phyloP scores from a whole-genome alignment of 176 grass and related monocot species.

The Puya raimondii region DNA sequence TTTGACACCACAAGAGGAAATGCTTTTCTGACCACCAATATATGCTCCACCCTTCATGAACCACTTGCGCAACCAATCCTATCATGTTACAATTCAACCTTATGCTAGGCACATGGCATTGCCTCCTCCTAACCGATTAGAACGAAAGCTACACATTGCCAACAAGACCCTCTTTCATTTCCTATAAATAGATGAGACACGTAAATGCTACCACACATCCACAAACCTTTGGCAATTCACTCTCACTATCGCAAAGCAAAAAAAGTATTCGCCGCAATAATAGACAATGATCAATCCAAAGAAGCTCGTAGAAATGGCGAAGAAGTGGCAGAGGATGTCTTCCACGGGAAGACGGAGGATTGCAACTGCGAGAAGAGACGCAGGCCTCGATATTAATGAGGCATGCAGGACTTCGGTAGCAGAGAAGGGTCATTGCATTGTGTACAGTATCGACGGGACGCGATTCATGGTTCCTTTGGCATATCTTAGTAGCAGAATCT shows the following conservation, averaged over 20 bases:
- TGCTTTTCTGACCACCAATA: background rate
- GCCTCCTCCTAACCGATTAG: background rate
- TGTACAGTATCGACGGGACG: conserved; percentile 39
- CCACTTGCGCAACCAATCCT: background rate
- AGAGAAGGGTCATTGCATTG: conserved; percentile 43
- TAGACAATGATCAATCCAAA: background rate
- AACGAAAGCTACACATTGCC: background rate
- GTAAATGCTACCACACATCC: background rate
- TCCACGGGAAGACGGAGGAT: conserved; percentile 6
- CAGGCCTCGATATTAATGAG: conserved; percentile 3
- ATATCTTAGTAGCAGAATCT: conserved; percentile 35
- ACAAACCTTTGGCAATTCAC: background rate
- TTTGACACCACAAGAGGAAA: background rate
- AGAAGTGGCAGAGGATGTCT: conserved; percentile 14
- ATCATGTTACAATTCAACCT: background rate
- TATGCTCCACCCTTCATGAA: background rate
- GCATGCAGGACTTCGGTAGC: conserved; percentile 28
- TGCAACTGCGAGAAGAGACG: conserved; percentile 5
- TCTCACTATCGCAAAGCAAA: background rate
- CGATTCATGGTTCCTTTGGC: conserved; percentile 47
- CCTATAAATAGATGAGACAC: background rate
- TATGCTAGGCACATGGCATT: background rate
- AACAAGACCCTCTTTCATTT: background rate
- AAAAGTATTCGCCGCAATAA: background rate
- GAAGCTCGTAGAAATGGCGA: conserved; percentile 4